These are phyloP conservation scores for Botrytis fragariae DNA, from an alignment of 2,329 filamentous ascomycete genomes.

Conservation along the genomic window DNA sequence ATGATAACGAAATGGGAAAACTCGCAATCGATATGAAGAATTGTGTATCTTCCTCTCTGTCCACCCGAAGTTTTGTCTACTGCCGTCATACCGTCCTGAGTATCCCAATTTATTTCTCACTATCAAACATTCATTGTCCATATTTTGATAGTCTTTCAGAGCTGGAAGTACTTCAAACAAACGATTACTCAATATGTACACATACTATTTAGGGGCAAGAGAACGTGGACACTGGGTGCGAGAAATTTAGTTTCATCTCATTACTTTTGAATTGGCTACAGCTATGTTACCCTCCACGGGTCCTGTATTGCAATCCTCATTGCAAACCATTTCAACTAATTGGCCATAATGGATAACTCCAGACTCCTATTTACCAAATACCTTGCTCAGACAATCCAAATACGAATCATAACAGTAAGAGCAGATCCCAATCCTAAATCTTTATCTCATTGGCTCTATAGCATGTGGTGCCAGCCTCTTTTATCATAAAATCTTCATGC, in stretches of 20 bases:
- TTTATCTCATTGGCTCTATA: not conserved
- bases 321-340: not conserved
- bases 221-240: not conserved
- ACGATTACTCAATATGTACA: not conserved
- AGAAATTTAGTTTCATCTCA: not conserved
- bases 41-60: not conserved
- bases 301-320: not conserved
- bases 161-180: not conserved
- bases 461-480: not conserved
- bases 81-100: not conserved
- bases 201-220: not conserved
- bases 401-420: not conserved
- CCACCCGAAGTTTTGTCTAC: not conserved
- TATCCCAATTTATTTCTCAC: not conserved
- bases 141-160: not conserved
- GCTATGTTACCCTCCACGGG: not conserved
- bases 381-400: not conserved
- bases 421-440: not conserved
- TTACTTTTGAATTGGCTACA: not conserved
- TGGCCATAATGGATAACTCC: not conserved
- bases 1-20: not conserved
- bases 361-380: not conserved
- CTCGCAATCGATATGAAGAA: accelerated
- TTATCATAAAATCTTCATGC: not conserved
- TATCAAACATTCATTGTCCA: not conserved